These are phyloP conservation scores for Helenozyma rhizophorensis DNA, from an alignment of 805 yeast genomes.

Conservation along the genomic window DNA sequence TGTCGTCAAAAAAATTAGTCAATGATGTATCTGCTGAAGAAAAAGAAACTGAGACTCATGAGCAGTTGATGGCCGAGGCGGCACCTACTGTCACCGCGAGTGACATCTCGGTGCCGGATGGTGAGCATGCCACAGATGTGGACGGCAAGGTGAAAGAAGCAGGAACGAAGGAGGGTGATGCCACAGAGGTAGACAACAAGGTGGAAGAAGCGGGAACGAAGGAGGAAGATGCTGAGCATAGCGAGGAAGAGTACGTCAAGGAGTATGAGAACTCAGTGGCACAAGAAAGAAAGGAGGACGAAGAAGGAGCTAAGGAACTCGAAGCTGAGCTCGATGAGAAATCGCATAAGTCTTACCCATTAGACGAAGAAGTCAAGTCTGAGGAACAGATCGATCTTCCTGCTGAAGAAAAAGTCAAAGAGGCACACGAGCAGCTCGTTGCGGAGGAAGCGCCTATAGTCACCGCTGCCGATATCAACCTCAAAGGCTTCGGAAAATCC, in stretches of 20 bases:
- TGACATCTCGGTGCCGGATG: not conserved
- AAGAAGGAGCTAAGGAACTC: too few species aligned
- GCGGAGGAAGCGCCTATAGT: conserved; percentile 5
- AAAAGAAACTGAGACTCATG: conserved; percentile 6
- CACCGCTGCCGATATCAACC: conserved; percentile 5
- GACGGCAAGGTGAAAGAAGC: too few species aligned
- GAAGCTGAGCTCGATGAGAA: too few species aligned
- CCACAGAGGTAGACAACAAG: too few species aligned
- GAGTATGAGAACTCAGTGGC: too few species aligned
- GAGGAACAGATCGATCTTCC: conserved; percentile 10
- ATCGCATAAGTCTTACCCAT: too few species aligned
- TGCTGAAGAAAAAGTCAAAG: conserved; percentile 11
- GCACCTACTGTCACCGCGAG: not conserved
- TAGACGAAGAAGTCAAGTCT: not conserved
- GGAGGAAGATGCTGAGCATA: too few species aligned
- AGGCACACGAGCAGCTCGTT: conserved; percentile 4
- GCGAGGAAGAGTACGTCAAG: too few species aligned
- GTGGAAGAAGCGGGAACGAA: too few species aligned
- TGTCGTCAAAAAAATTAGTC: conserved; percentile 4
- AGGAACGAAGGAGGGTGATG: too few species aligned
- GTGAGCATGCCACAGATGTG: too few species aligned
- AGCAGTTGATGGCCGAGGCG: conserved; percentile 2
- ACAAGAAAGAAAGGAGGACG: too few species aligned
- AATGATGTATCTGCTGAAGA: conserved; percentile 15
- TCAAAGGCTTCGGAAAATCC: not conserved